Percentiles rank a stretch among this genome's conserved stretches.
These are phyloP conservation scores for Globisporangium parvum DNA, from an alignment of 352 stramenopile genomes.

Conservation along the genomic window DNA sequence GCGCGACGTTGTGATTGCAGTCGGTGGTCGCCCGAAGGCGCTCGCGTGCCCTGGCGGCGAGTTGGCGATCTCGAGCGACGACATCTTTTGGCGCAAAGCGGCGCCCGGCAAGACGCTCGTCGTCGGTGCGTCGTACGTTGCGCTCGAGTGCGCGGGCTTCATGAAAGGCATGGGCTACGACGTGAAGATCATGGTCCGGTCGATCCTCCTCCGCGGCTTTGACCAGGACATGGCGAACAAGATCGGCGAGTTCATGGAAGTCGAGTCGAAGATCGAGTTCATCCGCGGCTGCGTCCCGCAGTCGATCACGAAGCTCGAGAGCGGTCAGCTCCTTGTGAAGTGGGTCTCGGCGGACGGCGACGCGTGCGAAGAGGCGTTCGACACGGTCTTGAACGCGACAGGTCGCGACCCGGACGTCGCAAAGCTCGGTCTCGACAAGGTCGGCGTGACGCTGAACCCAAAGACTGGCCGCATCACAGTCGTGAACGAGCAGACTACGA, in stretches of 20 bases:
- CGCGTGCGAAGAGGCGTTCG: constrained; percentile 86
- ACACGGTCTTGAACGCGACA: constrained; percentile 95
- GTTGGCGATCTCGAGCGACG: constrained; percentile 90
- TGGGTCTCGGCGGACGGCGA: constrained; percentile 57
- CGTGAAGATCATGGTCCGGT: constrained; percentile 96
- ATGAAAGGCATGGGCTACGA: constrained; percentile 94
- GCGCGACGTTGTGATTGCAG: constrained; percentile 92
- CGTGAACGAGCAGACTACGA: constrained; percentile 91
- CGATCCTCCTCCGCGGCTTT: constrained; percentile 96
- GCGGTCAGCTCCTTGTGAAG: constrained; percentile 75
- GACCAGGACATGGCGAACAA: constrained; percentile 95
- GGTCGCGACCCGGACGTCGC: constrained; percentile 91
- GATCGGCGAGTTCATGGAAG: constrained; percentile 92
- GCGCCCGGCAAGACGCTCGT: constrained; percentile 95
- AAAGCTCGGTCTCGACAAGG: constrained; percentile 85
- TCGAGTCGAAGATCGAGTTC: constrained; percentile 89
- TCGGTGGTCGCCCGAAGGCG: constrained; percentile 89
- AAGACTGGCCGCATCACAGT: constrained; percentile 90
- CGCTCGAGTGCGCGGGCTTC: constrained; percentile 97
- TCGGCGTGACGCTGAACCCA: constrained; percentile 83
- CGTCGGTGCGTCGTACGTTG: constrained; percentile 97
- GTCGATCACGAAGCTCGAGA: constrained; percentile 90
- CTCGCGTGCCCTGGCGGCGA: constrained; percentile 90
- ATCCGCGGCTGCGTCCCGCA: constrained; percentile 85
- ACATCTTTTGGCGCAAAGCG: constrained; percentile 81